A percentile compares a stretch with the other conserved stretches of the same genome.
Conservation (phyloP, 768 basidiomycete species). For the Paxillus ammoniavirescens region DNA sequence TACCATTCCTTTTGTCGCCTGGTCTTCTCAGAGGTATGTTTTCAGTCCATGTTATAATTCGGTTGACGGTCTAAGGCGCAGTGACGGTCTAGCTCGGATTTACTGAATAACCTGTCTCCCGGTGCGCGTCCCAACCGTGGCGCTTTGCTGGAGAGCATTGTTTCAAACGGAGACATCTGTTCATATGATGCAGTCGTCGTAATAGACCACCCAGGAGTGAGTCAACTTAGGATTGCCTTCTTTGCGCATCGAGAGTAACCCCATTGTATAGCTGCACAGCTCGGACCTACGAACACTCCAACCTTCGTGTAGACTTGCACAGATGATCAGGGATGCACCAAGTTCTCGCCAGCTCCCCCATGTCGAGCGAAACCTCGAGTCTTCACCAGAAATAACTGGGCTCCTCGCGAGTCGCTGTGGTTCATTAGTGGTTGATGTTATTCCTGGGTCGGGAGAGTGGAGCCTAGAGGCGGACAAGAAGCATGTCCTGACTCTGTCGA, state of each 20-base stretch:
- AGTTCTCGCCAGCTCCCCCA: constrained; percentile 66
- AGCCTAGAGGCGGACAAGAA: constrained; percentile 40
- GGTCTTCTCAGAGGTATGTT: constrained; percentile 66
- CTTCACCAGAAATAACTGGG: constrained; percentile 39
- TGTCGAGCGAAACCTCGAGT: constrained; percentile 32
- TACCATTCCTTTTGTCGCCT: constrained; percentile 64
- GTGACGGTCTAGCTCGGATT: constrained; percentile 40
- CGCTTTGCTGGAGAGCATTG: constrained; percentile 44
- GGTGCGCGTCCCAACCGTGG: constrained; percentile 27
- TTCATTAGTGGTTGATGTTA: constrained; percentile 44
- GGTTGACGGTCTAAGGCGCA: not conserved
- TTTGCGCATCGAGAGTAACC: constrained; percentile 4
- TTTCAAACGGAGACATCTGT: constrained; percentile 51
- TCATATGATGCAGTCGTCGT: constrained; percentile 64
- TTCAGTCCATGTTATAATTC: not conserved
- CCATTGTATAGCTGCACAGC: constrained; percentile 56
- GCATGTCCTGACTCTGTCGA: constrained; percentile 54
- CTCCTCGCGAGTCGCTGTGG: constrained; percentile 52
- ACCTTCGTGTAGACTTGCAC: constrained; percentile 48
- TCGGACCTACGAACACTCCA: constrained; percentile 69
- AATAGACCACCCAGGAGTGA: constrained; percentile 71
- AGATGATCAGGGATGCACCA: constrained; percentile 45
- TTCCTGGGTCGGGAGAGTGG: constrained; percentile 37
- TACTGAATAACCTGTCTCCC: constrained; percentile 43
- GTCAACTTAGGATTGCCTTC: constrained; percentile 22